A percentile compares a stretch with the other conserved stretches of the same genome.
Conservation (phyloP, 345 rosid species). For the Nasturtium officinale region DNA sequence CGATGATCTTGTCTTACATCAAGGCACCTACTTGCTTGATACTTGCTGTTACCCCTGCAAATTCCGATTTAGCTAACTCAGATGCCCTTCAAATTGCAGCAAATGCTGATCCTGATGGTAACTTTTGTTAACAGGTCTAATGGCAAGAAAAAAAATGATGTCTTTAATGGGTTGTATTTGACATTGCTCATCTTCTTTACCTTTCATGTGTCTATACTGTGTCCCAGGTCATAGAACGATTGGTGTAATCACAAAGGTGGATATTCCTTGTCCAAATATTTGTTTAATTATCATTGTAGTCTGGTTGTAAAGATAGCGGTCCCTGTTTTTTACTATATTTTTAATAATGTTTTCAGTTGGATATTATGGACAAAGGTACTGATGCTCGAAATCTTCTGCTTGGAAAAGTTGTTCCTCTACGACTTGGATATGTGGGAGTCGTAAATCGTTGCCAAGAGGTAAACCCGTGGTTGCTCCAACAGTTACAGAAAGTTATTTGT, state of each 20-base stretch:
- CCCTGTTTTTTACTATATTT: constrained; percentile 1
- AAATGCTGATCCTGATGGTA: constrained; percentile 67
- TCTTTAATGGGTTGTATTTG: background rate
- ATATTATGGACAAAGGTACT: constrained; percentile 78
- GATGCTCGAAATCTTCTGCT: constrained; percentile 64
- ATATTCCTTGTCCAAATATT: constrained; percentile 7
- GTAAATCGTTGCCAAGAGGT: constrained; percentile 80
- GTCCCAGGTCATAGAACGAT: constrained; percentile 66
- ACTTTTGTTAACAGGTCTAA: background rate
- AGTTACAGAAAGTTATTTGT: background rate
- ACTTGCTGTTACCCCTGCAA: constrained; percentile 71
- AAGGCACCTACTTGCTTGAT: constrained; percentile 57
- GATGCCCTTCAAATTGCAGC: constrained; percentile 77
- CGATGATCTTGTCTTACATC: constrained; percentile 59
- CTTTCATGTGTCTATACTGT: constrained; percentile 22
- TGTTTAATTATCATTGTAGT: constrained; percentile 19
- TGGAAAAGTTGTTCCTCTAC: constrained; percentile 64
- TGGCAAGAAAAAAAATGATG: background rate
- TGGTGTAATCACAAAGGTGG: constrained; percentile 75
- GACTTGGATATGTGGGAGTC: constrained; percentile 72
- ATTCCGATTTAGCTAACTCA: constrained; percentile 73
- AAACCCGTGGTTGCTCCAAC: constrained; percentile 3
- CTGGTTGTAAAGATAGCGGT: background rate
- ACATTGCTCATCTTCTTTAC: constrained; percentile 7
- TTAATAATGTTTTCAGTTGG: constrained; percentile 53